A percentile compares a stretch with the other conserved stretches of the same genome.
phyloP scores from a whole-genome alignment of 192 early-diverging fungal species.

The Coemansia sp. region DNA sequence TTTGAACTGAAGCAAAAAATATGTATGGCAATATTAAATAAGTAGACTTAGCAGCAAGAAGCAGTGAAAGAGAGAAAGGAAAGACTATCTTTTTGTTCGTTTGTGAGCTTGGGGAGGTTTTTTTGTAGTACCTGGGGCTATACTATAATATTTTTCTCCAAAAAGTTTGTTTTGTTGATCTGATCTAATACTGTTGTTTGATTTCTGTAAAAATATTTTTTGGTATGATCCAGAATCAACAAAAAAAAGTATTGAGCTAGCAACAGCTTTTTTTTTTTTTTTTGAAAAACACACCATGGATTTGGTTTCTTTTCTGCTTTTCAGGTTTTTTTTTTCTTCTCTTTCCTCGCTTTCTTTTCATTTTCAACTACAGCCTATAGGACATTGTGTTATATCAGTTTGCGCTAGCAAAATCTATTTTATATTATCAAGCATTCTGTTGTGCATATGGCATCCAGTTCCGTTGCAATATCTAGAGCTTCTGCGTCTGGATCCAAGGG shows the following conservation, averaged over 20 bases:
- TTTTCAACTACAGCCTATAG: not conserved
- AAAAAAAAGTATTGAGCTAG: not conserved
- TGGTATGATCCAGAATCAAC: not conserved
- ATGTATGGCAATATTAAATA: slow-evolving; percentile 1
- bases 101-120: not conserved
- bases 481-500: slow-evolving; percentile 4
- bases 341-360: not conserved
- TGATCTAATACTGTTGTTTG: not conserved
- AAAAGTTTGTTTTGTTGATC: not conserved
- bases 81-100: not conserved
- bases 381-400: slow-evolving; percentile 2
- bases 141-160: not conserved
- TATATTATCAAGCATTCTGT: not conserved
- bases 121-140: too few relatives aligned
- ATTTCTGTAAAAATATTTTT: not conserved
- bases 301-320: not conserved
- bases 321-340: not conserved
- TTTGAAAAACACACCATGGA: too few relatives aligned
- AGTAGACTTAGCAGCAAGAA: slow-evolving; percentile 1
- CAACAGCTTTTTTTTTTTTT: not conserved
- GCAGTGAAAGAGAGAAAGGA: not conserved
- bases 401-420: not conserved
- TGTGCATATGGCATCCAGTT: slow-evolving; percentile 10
- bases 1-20: slow-evolving; percentile 1
- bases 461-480: slow-evolving; percentile 3